Percentiles rank a stretch among this genome's conserved stretches.
These are phyloP conservation scores for Lachancea thermotolerans DNA, from an alignment of 805 yeast genomes.

Conservation along the genomic window DNA sequence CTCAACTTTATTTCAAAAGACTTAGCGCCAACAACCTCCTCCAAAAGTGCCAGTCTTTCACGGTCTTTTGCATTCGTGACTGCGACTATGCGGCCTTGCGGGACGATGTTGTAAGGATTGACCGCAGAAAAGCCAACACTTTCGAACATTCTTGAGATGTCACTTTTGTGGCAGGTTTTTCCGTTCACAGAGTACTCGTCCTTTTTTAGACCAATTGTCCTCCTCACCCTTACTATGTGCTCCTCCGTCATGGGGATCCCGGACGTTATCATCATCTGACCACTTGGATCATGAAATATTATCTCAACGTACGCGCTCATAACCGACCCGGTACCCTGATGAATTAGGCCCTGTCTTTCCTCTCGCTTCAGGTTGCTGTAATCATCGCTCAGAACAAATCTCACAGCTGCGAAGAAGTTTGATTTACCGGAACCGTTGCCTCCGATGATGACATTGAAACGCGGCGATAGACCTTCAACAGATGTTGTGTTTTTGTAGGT, in stretches of 20 bases:
- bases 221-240: slow-evolving; percentile 64
- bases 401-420: slow-evolving; percentile 88
- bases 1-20: slow-evolving; percentile 76
- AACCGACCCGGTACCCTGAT: slow-evolving; percentile 84
- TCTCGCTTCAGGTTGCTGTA: slow-evolving; percentile 78
- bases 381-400: slow-evolving; percentile 88
- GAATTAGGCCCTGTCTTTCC: slow-evolving; percentile 79
- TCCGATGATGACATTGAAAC: slow-evolving; percentile 82
- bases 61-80: slow-evolving; percentile 83
- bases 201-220: slow-evolving; percentile 89
- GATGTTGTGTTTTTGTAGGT: slow-evolving; percentile 82
- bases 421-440: slow-evolving; percentile 97
- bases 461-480: slow-evolving; percentile 70
- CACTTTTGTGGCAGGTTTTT: slow-evolving; percentile 70
- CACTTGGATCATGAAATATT: slow-evolving; percentile 72
- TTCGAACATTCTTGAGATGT: slow-evolving; percentile 74
- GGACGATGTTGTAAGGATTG: slow-evolving; percentile 93
- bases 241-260: slow-evolving; percentile 35
- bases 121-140: slow-evolving; percentile 87
- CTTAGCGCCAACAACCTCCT: slow-evolving; percentile 93
- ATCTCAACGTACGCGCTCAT: slow-evolving; percentile 93
- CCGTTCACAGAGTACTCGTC: slow-evolving; percentile 86
- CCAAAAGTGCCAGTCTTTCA: slow-evolving; percentile 70
- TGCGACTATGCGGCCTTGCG: slow-evolving; percentile 87
- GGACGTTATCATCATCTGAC: slow-evolving; percentile 58